Evolutionary conservation across 305 asterid genomes (phyloP).

Genomic region (Fraxinus albicans): DNA sequence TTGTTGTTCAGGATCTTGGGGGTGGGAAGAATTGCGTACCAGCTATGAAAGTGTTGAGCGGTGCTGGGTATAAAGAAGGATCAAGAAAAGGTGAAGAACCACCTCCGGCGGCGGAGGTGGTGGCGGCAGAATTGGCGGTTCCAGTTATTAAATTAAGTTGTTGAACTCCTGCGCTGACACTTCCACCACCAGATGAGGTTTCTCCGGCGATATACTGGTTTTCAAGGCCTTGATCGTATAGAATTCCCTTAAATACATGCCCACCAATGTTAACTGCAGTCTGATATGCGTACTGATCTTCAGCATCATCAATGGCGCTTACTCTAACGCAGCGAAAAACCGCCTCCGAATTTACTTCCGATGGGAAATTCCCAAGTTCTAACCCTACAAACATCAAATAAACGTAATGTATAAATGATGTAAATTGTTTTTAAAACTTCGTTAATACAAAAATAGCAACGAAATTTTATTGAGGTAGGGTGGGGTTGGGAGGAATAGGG

Average conservation of each 20-base stretch:
- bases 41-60: constrained; percentile 52
- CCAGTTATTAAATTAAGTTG: constrained; percentile 56
- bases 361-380: constrained; percentile 79
- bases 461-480: not conserved
- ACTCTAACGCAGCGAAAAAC: constrained; percentile 85
- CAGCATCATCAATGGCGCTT: constrained; percentile 66
- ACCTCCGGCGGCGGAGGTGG: constrained; percentile 31
- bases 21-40: constrained; percentile 80
- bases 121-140: constrained; percentile 32
- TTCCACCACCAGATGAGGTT: constrained; percentile 69
- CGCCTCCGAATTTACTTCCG: constrained; percentile 71
- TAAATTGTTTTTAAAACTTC: constrained; percentile 7
- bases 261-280: constrained; percentile 90
- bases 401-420: not conserved
- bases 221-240: constrained; percentile 82
- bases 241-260: constrained; percentile 81
- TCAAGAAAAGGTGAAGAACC: constrained; percentile 39
- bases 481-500: constrained; percentile 24
- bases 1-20: constrained; percentile 46
- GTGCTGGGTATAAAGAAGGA: constrained; percentile 53
- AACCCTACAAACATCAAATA: constrained; percentile 48
- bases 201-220: constrained; percentile 51
- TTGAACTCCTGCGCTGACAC: constrained; percentile 55
- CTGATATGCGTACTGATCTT: constrained; percentile 76
- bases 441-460: not conserved